Evolutionary conservation across 805 yeast species (phyloP), one percentile per base, ranked within the genome.

Genomic region (Maudiozyma barnettii): DNA sequence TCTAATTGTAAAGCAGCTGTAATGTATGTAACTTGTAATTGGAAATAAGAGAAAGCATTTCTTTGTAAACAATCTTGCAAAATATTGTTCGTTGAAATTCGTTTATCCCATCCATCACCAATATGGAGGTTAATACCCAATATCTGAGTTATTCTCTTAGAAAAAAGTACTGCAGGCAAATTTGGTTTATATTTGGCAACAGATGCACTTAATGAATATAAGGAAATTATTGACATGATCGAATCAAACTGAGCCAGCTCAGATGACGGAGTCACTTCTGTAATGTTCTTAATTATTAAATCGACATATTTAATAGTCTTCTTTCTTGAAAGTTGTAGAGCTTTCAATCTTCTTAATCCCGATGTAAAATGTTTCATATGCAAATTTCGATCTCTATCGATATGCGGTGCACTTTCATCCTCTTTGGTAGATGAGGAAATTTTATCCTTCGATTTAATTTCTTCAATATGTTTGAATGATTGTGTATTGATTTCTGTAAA

Each of bases 1-100:
- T 64, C 66, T 29, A 67, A 50, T 49, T 65, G 57, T 12, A 61
- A 48, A 0, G 65, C 59, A 1, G 66, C 61, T 19, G 61, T 50
- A n/a, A 64, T 58, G 44, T 53, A 63, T 43, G 63, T 65, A 22
- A 65, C 52, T 42, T 56, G 59, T 2, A 59, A 48, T 36, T 59
- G 60, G 21, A 51, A 45, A 20, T 40, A 30, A 22, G 47, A 44
- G 23, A 40, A 29, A 10, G 48, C 23, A 41, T 46, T 23, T 20
- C 44, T 46, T 16, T 26, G 16, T 22, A 49, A 41, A 5, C 19
- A 31, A 5, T 45, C 21, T 19, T n/a, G 13, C 10, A 54, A 30
- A 20, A 56, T 44, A 38, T 48, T 39, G 31, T 49, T 53, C 2
- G 56, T 51, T 19, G 54, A 51, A 21, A 45, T 39, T 38, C 55